Base-by-base conservation (phyloP, 2,329 filamentous ascomycete genomes). In the Fusarium haematococcum region DNA sequence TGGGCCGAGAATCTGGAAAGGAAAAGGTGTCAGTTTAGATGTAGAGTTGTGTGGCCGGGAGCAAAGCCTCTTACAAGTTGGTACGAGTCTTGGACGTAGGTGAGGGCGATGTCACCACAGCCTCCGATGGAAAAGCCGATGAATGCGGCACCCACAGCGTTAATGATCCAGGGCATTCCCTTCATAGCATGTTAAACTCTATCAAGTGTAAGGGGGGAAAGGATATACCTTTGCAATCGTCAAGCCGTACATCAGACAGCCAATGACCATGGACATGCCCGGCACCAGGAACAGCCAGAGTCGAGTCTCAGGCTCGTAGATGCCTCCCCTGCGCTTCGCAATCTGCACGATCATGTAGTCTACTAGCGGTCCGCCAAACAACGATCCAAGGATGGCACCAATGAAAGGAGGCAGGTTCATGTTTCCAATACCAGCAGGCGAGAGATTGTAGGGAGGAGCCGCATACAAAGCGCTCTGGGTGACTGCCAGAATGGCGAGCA, bases 381-480 rank as follows among this genome's bases (percentile, higher is more conserved):
- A 3, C 1, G 67, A 62, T 5, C 74, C 74, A 1, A 76, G 30
- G 0, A 75, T 23, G 0, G 69, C 32, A 1, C 74, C 74, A 3
- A 76, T 70, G 16, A 75, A 69, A 0, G 71, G 71, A 1, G 74
- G 73, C 10, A 76, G n/a, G 9, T 76, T 74, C 74, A 76, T 76
- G 13, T 73, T 72, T 13, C 74, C 74, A 2, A 76, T 41, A 1
- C 67, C 71, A 0, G 74, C 74, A 1, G 67, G 5, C 2, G 67
- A 69, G 18, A 76, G 74, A 23, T 66, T 76, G 11, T 76, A 76
- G 0, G 74, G 74, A 0, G 74, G 71, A 1, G 56, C 57, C 0
- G 65, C 54, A 33, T 74, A 74, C 0, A 76, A 23, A 0, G 65
- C 39, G 1, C 50, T 61, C 10, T 76, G 74, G 0, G 74, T 76